Base-by-base conservation (phyloP, 805 yeast species). In the Zygosaccharomyces gambellarensis region DNA sequence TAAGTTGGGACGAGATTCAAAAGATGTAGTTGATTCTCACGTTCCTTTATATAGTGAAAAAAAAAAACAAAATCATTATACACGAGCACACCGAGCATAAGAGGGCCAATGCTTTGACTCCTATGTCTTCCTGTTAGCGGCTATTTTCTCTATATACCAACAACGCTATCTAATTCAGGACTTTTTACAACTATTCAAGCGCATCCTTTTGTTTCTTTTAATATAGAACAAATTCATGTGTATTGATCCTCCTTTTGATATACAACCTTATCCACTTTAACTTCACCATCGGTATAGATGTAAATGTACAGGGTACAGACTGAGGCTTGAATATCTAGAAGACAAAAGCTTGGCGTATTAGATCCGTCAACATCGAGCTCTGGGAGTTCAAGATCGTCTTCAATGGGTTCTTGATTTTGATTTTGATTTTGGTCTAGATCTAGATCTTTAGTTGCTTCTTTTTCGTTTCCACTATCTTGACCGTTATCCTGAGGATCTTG, bases 191-290 rank as follows among this genome's bases (percentile, higher is more conserved):
- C 17, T 31, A 12, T 31, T 31, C 4, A 17, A 17, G 17, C 17
- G 17, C 17, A 11, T 25, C 14, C 27, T 23, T 10, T n/a, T 7
- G 9, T 23, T 39, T 10, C 29, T 11, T 12, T 25, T 45, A 43
- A 45, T 38, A 47, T 46, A 38, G 31, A 36, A 19, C 28, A 12
- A 25, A 27, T 21, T 17, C 8, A 17, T 11, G 14, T n/a, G 12
- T n/a, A 29, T 39, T 32, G 48, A 1, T 43, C 41, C 36, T 72
- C 78, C 61, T 82, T 83, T 36, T 83, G 71, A 60, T 82, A 85
- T 25, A 80, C 79, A 40, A 88, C 85, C 68, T 90, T 90, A 64
- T 92, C 97, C 17, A 94, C 97, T 64, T 87, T 87, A 30, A 94
- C 90, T 51, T 89, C 95, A 1, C 83, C 89, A 53, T 82, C 83